Conservation (phyloP, 352 stramenopile genomes). For the Pilasporangium apinafurcum region DNA sequence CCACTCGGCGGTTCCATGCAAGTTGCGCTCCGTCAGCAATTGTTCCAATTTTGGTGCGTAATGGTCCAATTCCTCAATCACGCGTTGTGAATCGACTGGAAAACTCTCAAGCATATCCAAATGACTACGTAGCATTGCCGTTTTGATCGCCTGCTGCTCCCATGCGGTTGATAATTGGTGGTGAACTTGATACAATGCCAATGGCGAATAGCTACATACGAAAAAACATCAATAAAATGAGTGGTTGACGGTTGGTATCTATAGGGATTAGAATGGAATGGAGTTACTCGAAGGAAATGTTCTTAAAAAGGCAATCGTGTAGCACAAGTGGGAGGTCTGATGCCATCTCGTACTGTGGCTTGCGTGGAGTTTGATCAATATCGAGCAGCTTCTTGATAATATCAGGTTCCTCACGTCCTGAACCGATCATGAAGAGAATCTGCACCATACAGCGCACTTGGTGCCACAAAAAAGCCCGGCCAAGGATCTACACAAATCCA, state of each 20-base stretch:
- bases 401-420: conserved; percentile 83
- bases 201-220: conserved; percentile 48
- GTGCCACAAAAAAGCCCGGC: conserved; percentile 98
- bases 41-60: conserved; percentile 70
- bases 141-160: conserved; percentile 73
- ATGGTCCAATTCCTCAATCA: conserved; percentile 67
- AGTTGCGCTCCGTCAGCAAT: conserved; percentile 55
- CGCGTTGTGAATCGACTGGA: conserved; percentile 22
- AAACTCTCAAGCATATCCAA: conserved; percentile 55
- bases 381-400: conserved; percentile 91
- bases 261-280: conserved; percentile 11
- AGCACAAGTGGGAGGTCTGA: conserved; percentile 94
- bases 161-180: conserved; percentile 79
- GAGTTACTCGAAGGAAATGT: conserved; percentile 68
- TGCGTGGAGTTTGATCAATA: conserved; percentile 79
- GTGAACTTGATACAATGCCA: conserved; percentile 72
- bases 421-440: conserved; percentile 95
- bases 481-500: conserved; percentile 42
- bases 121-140: conserved; percentile 67
- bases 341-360: conserved; percentile 94
- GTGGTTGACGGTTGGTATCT: background rate
- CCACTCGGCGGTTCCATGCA: conserved; percentile 37
- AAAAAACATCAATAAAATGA: conserved; percentile 8
- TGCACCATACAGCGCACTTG: conserved; percentile 98
- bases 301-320: conserved; percentile 94